Conservation (phyloP, 768 basidiomycete genomes). For the Mycena crocata region DNA sequence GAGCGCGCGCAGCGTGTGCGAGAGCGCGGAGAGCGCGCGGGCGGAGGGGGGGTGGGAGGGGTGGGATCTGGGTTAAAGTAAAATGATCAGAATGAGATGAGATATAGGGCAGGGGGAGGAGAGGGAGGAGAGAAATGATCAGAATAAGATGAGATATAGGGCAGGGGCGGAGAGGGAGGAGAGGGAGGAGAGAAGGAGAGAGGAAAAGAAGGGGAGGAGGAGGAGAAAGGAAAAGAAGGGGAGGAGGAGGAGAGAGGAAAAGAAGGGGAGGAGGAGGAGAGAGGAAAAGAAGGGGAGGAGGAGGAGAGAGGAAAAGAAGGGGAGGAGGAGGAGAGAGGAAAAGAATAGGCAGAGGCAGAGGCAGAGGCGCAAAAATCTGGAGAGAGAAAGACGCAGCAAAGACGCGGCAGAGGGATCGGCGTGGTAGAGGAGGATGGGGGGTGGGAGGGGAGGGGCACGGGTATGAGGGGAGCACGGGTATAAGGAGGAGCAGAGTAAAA, state of each 20-base stretch:
- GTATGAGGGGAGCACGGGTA: no score
- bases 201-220: no score
- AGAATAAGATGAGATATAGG: no score
- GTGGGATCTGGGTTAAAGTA: not conserved
- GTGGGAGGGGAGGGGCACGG: not conserved
- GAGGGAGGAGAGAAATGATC: not conserved
- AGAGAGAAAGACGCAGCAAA: no score
- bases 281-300: not conserved
- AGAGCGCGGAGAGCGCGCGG: constrained; percentile 29
- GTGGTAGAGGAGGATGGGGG: not conserved
- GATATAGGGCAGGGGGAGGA: not conserved
- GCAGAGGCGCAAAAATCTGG: no score
- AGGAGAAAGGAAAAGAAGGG: not conserved
- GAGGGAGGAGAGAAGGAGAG: no score
- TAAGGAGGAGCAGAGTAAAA: not conserved
- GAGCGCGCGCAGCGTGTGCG: constrained; percentile 23
- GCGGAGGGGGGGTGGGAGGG: not conserved
- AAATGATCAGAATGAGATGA: not conserved
- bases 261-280: not conserved
- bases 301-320: not conserved
- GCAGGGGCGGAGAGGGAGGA: no score
- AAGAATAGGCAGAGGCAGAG: not conserved
- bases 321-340: not conserved
- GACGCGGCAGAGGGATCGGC: no score
- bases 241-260: not conserved